phyloP scores from a whole-genome alignment of 164 flowering plant genomes.

The Tetracentron sinense region DNA sequence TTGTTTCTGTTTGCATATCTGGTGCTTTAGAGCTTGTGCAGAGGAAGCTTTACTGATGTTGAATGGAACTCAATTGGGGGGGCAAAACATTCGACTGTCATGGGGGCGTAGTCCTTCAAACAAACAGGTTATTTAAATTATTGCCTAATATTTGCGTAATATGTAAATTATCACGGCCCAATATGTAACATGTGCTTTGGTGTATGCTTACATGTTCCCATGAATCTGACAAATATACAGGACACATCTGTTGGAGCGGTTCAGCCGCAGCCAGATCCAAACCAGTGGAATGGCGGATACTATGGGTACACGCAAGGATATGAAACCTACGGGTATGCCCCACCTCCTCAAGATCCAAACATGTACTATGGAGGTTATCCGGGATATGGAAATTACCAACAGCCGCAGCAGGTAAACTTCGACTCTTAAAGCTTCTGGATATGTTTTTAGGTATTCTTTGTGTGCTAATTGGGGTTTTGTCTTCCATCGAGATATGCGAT shows the following conservation, averaged over 20 bases:
- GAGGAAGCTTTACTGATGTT: slow-evolving; percentile 72
- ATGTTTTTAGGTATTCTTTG: too few relatives aligned
- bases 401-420: slow-evolving; percentile 48
- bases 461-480: too few relatives aligned
- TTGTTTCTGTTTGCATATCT: background rate
- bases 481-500: too few relatives aligned
- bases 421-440: too few relatives aligned
- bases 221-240: slow-evolving; percentile 8
- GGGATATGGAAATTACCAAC: slow-evolving; percentile 60
- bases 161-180: too few relatives aligned
- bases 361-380: slow-evolving; percentile 61
- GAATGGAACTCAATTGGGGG: slow-evolving; percentile 64
- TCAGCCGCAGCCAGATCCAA: slow-evolving; percentile 60
- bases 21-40: slow-evolving; percentile 50
- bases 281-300: slow-evolving; percentile 59
- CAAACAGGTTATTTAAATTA: slow-evolving; percentile 47
- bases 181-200: background rate
- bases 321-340: slow-evolving; percentile 65
- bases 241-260: slow-evolving; percentile 16
- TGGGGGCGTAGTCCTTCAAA: slow-evolving; percentile 86
- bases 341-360: slow-evolving; percentile 68
- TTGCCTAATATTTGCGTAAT: background rate
- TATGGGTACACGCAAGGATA: slow-evolving; percentile 65
- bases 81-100: slow-evolving; percentile 67
- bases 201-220: background rate